A percentile compares a stretch with the other conserved stretches of the same genome.
These are phyloP conservation scores for Ormosia emarginata DNA, from an alignment of 306 rosid species.

Conservation along the genomic window DNA sequence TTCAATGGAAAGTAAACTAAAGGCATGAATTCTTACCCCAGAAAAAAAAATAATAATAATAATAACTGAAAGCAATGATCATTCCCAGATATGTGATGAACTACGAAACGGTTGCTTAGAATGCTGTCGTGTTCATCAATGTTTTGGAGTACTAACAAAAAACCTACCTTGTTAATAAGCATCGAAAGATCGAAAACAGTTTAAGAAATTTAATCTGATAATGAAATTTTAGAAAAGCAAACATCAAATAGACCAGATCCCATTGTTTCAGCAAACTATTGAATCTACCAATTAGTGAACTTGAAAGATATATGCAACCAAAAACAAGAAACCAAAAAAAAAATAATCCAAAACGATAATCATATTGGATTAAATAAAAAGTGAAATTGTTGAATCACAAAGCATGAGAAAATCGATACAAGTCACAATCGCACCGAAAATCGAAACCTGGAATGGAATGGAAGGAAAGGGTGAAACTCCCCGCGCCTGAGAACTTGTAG, in stretches of 20 bases:
- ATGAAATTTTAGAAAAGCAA: background rate
- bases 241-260: background rate
- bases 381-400: background rate
- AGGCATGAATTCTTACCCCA: background rate
- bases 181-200: background rate
- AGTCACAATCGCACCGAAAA: background rate
- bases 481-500: background rate
- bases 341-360: no score
- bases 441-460: background rate
- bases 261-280: background rate
- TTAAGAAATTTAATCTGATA: background rate
- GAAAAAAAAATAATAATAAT: background rate
- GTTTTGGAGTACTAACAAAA: background rate
- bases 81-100: background rate
- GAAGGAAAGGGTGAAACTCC: background rate
- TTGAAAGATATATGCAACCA: background rate
- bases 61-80: background rate
- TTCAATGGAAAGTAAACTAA: background rate
- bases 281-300: background rate
- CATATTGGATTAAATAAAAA: background rate
- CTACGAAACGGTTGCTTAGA: background rate
- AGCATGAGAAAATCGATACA: background rate
- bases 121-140: background rate
- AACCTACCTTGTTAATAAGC: constrained; percentile 7
- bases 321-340: background rate